Percentiles rank a stretch among this genome's conserved stretches.
Conservation (phyloP, 2,329 filamentous ascomycete species). For the Davidsoniella neocaledoniae region DNA sequence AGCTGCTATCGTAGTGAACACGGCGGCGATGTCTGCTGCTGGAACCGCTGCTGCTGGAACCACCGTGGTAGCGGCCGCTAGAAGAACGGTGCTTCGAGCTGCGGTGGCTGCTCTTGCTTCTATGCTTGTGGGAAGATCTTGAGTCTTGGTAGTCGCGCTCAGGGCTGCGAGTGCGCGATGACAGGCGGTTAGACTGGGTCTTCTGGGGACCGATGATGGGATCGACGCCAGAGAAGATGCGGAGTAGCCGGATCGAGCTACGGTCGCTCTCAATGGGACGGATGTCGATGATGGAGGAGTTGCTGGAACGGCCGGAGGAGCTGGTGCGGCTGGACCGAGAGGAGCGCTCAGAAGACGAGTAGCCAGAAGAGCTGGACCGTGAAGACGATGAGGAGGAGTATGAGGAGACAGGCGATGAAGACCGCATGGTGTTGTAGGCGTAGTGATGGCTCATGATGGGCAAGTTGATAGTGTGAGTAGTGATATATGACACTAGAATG, state of each 20-base stretch:
- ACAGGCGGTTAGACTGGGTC: not conserved
- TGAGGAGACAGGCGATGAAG: not conserved
- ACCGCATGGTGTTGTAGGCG: not conserved
- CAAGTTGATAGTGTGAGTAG: not conserved
- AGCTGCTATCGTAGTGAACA: not conserved
- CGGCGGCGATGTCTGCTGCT: not conserved
- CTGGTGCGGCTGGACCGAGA: constrained; percentile 1
- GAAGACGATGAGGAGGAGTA: constrained; percentile 6
- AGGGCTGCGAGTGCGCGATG: not conserved
- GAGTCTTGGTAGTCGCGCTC: not conserved
- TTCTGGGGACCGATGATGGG: constrained; percentile 8
- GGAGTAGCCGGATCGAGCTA: constrained; percentile 8
- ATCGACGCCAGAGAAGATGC: constrained; percentile 12
- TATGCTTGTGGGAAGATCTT: not conserved
- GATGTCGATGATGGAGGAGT: not conserved
- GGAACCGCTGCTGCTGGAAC: not conserved
- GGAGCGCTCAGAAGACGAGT: not conserved
- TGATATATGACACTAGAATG: not conserved
- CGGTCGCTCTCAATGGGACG: constrained; percentile 5
- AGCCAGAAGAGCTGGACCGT: not conserved
- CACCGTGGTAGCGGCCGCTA: not conserved
- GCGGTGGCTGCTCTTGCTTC: not conserved
- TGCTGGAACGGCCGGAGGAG: not conserved
- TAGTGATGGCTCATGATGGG: constrained; percentile 3
- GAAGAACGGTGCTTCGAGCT: not conserved